Evolutionary conservation across 345 rosid species (phyloP), one percentile per base, ranked within the genome.

Genomic region (Microthlaspi erraticum): DNA sequence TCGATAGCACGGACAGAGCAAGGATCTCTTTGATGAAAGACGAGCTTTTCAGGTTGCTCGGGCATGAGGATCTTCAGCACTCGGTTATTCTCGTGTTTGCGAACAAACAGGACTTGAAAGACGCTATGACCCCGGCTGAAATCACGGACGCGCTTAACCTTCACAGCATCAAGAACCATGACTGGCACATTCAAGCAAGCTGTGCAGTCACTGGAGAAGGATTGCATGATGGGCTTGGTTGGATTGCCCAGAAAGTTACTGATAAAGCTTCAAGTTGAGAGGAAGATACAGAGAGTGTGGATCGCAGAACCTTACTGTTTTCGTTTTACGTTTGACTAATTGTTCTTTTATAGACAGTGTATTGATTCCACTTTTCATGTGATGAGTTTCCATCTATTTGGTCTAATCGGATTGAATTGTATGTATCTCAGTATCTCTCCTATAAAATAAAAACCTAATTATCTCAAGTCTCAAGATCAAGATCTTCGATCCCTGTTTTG

Each of bases 121-220:
- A 90, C 66, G 96, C 96, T 38, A 92, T 90, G 98, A 81, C 87
- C 60, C 95, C 95, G 0, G 90, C 91, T 9, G 95, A 90, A 73
- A 88, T 88, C 56, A 87, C 96, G 0, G 98, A 92, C 48, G 88
- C 89, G 11, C 91, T 90, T 7, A 86, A 91, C 9, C 98, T 92
- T 59, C 98, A 90, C 55, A 83, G 88, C 79, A 92, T 92, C 70
- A 90, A 88, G 86, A 90, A 82, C 69, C 97, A 92, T 57, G 95
- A 92, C 68, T 92, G 98, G 98, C 98, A 92, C 74, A 92, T 92
- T 61, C 97, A 90, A 86, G 85, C 98, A 56, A 90, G 97, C 45
- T 85, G 91, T 74, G 96, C 95, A 19, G 83, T 89, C 20, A 90
- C 93, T 7, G 96, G 95, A 11, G 96, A 92, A 8, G 98, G 95